phyloP scores from a whole-genome alignment of 208 protist genomes.

The Acanthamoeba triangularis region DNA sequence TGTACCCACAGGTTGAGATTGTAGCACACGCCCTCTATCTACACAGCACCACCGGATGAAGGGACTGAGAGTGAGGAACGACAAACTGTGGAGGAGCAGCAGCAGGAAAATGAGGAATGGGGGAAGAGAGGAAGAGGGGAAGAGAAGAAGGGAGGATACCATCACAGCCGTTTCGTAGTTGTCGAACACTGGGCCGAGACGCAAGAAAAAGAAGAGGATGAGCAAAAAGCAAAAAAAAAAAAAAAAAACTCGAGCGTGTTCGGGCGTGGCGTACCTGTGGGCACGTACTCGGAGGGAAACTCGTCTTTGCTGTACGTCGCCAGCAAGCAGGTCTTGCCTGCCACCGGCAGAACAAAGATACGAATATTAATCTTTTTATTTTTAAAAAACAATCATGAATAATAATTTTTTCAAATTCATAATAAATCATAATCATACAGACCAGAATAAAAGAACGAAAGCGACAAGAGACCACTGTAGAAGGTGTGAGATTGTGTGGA shows the following conservation, averaged over 20 bases:
- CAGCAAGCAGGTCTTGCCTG: constrained; percentile 62
- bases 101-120: not conserved
- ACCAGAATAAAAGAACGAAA: constrained; percentile 4
- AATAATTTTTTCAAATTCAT: not conserved
- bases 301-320: constrained; percentile 32
- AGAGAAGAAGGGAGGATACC: not conserved
- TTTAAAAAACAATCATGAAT: not conserved
- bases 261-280: constrained; percentile 20
- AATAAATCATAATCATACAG: no score
- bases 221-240: not conserved
- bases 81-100: no score
- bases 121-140: not conserved
- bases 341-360: not conserved
- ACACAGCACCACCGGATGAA: not conserved
- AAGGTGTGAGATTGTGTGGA: not conserved
- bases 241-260: no score
- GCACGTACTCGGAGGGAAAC: constrained; percentile 63
- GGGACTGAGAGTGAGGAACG: not conserved
- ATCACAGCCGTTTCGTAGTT: constrained; percentile 63
- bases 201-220: not conserved
- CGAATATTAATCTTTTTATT: not conserved
- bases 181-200: not conserved
- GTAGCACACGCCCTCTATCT: constrained; percentile 66
- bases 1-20: constrained; percentile 67
- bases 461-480: not conserved